These are phyloP conservation scores for Symbiodinium pilosum DNA, from an alignment of 73 alveolate species.

Conservation along the genomic window DNA sequence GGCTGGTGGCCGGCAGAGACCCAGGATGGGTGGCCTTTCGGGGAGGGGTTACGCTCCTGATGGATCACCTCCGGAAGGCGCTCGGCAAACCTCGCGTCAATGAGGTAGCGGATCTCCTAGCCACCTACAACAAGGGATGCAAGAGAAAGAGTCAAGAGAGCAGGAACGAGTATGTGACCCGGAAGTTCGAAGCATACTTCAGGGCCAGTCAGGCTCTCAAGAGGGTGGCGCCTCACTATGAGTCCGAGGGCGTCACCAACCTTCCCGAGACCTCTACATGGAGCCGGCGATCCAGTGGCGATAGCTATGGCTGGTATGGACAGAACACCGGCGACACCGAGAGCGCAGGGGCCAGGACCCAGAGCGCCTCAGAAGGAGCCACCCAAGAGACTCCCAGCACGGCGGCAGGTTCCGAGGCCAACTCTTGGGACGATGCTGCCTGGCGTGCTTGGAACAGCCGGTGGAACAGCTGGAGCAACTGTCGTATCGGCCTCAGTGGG, in stretches of 20 bases:
- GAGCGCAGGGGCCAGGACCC: not conserved
- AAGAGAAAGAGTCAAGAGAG: no score
- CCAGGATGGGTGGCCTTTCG: not conserved
- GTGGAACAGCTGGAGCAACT: not conserved
- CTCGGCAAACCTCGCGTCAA: not conserved
- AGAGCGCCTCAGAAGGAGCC: not conserved
- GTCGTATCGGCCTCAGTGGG: not conserved
- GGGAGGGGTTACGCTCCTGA: not conserved
- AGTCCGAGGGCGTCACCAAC: no score
- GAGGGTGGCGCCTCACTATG: no score
- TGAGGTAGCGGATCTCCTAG: not conserved
- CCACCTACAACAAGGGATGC: not conserved
- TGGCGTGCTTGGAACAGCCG: not conserved
- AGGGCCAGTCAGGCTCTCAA: no score
- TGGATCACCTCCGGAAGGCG: not conserved
- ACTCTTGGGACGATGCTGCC: not conserved
- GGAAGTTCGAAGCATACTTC: no score
- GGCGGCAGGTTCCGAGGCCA: no score
- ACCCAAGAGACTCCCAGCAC: not conserved
- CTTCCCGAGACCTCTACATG: no score
- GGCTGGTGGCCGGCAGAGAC: not conserved
- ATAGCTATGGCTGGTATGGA: not conserved
- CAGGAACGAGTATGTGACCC: no score
- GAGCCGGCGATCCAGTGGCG: no score
- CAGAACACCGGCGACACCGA: not conserved